Conservation (phyloP, 345 rosid genomes). For the Moricandia moricandioides region DNA sequence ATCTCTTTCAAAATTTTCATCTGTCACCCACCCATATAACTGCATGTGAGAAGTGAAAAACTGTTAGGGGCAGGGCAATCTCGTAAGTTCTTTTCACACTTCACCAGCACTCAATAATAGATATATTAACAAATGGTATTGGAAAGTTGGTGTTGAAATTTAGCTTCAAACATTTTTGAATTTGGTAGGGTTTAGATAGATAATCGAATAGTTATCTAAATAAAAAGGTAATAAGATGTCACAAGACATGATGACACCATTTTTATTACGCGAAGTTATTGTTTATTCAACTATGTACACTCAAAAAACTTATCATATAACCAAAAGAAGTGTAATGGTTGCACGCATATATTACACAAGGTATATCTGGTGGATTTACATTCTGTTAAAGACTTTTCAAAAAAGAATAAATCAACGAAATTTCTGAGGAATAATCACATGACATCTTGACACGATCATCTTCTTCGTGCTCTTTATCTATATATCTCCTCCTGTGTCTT, state of each 20-base stretch:
- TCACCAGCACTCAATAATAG: slow-evolving; percentile 2
- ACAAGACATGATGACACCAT: not conserved
- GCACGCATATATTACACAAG: too few relatives aligned
- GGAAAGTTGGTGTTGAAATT: not conserved
- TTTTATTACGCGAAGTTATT: not conserved
- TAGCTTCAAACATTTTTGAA: not conserved
- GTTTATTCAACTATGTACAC: not conserved
- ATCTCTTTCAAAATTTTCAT: not conserved
- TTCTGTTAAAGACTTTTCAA: not conserved
- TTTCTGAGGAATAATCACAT: slow-evolving; percentile 7
- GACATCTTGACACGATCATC: slow-evolving; percentile 31
- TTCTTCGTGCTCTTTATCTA: not conserved
- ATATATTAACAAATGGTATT: not conserved
- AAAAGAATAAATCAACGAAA: slow-evolving; percentile 10
- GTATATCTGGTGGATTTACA: not conserved
- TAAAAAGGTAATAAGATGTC: not conserved
- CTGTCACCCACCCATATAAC: not conserved
- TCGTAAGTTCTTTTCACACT: not conserved
- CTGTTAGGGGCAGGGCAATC: not conserved
- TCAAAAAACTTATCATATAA: not conserved
- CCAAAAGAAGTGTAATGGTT: too few relatives aligned
- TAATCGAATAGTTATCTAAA: not conserved
- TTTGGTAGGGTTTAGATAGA: not conserved
- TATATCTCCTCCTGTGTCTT: slow-evolving; percentile 5
- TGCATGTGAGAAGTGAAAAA: not conserved